Percentiles rank a stretch among this genome's conserved stretches.
Conservation (phyloP, 208 protist genomes). For the Crithidia thermophila region DNA sequence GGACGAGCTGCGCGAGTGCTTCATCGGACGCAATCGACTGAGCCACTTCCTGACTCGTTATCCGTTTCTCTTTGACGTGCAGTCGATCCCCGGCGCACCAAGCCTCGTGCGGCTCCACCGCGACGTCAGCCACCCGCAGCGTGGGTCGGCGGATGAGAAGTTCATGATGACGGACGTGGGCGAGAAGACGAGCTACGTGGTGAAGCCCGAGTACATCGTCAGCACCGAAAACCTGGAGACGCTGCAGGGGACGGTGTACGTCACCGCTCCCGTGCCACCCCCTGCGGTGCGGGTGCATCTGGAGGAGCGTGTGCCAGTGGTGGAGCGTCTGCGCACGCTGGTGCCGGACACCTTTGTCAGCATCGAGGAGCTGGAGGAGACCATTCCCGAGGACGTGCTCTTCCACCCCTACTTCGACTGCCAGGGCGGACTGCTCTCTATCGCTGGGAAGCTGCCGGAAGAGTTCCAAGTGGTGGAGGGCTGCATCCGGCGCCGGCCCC, state of each 20-base stretch:
- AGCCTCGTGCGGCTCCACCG: slow-evolving; percentile 67
- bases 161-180: slow-evolving; percentile 87
- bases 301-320: slow-evolving; percentile 82
- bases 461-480: slow-evolving; percentile 84
- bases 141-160: slow-evolving; percentile 80
- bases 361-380: slow-evolving; percentile 78
- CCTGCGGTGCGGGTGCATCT: slow-evolving; percentile 77
- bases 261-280: slow-evolving; percentile 59
- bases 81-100: slow-evolving; percentile 31
- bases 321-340: slow-evolving; percentile 73
- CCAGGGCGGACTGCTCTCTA: slow-evolving; percentile 83
- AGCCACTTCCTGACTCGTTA: slow-evolving; percentile 61
- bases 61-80: slow-evolving; percentile 82
- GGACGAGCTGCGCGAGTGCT: slow-evolving; percentile 62
- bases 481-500: slow-evolving; percentile 65
- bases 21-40: slow-evolving; percentile 63
- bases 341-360: slow-evolving; percentile 65
- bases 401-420: slow-evolving; percentile 93
- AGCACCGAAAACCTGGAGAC: slow-evolving; percentile 68
- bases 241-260: slow-evolving; percentile 35
- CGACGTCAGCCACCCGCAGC: slow-evolving; percentile 74
- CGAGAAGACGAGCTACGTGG: slow-evolving; percentile 69
- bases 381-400: slow-evolving; percentile 77
- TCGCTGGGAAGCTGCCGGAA: slow-evolving; percentile 83
- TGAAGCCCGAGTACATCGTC: slow-evolving; percentile 71